Base-by-base conservation (phyloP, 495 filamentous ascomycete species). In the Penicillium simplicissimum region DNA sequence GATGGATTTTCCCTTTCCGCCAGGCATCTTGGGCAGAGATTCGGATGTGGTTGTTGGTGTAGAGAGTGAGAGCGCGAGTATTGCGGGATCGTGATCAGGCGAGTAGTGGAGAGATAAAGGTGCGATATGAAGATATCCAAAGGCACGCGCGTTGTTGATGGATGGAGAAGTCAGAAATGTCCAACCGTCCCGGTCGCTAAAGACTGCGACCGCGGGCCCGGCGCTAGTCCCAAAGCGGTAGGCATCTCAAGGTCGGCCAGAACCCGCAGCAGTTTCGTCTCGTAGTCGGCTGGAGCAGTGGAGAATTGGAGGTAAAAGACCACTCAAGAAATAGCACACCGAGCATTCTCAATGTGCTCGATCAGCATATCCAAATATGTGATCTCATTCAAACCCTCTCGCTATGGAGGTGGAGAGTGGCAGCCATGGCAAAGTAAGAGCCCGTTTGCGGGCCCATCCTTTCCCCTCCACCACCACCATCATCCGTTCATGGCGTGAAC, bases 1-100 rank as follows among this genome's bases (percentile, higher is more conserved):
- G 63, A 93, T 89, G 60, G 90, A 93, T 83, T 96, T 96, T 81
- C 92, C 92, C 82, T 96, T 96, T 81, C 92, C 92, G 64, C 92
- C 92, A 75, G 92, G 81, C 87, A 90, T 90, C 74, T 76, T 78
- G 72, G 71, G 15, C 6, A 42, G 9, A 42, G 11, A 25, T 42
- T 55, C 15, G 23, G 61, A 72, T 63, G 61, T 47, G 55, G 67
- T 76, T 73, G 73, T 69, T 66, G 60, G 54, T 62, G 21, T 21
- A 66, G 49, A 42, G 7, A 52, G 31, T 28, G 59, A 54, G 57
- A 59, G 68, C 67, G 73, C 70, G 71, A 72, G 67, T 58, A 60
- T 61, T 62, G 15, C 38, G 36, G 43, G 43, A 25, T 66, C 55
- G 59, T 42, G 67, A 71, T 70, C 56, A 67, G 70, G 53, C 21